Percentiles rank a stretch among this genome's conserved stretches.
These are phyloP conservation scores for Trichoderma harzianum DNA, from an alignment of 2,329 filamentous ascomycete species.

Conservation along the genomic window DNA sequence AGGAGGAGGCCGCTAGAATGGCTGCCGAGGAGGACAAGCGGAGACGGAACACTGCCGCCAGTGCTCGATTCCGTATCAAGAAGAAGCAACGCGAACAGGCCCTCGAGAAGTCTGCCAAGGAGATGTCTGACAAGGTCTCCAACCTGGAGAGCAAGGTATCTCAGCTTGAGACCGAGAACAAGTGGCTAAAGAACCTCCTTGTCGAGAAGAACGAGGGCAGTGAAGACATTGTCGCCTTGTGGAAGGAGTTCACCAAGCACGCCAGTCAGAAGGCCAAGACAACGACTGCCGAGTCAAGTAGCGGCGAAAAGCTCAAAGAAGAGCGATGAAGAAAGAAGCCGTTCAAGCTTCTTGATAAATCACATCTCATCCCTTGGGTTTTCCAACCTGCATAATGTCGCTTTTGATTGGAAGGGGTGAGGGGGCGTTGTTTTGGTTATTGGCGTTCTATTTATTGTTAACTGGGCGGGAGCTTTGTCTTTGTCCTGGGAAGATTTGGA, in stretches of 20 bases:
- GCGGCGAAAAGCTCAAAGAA: conserved; percentile 11
- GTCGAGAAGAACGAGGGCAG: conserved; percentile 74
- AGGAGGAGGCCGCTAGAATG: conserved; percentile 68
- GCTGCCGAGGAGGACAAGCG: conserved; percentile 89
- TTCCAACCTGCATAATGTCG: neutral
- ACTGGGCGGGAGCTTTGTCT: neutral
- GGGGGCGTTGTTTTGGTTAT: conserved; percentile 13
- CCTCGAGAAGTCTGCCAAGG: conserved; percentile 76
- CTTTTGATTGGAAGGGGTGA: neutral
- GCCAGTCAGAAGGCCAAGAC: conserved; percentile 32
- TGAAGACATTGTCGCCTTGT: conserved; percentile 49
- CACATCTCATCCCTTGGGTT: neutral
- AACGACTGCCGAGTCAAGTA: conserved; percentile 26
- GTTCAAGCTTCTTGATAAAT: neutral
- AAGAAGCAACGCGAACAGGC: conserved; percentile 94
- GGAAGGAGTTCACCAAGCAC: conserved; percentile 49
- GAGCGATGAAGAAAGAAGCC: neutral
- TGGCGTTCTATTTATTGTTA: conserved; percentile 5
- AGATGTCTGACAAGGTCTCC: conserved; percentile 76
- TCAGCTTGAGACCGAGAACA: conserved; percentile 79
- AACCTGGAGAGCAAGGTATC: conserved; percentile 69
- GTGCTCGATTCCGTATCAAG: conserved; percentile 86
- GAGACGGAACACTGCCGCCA: conserved; percentile 82
- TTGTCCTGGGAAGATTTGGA: conserved; percentile 6
- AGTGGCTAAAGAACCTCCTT: conserved; percentile 75